Evolutionary conservation across 1,139 yeast genomes (phyloP), one percentile per base, ranked within the genome.

Genomic region (Geotrichum australiense): DNA sequence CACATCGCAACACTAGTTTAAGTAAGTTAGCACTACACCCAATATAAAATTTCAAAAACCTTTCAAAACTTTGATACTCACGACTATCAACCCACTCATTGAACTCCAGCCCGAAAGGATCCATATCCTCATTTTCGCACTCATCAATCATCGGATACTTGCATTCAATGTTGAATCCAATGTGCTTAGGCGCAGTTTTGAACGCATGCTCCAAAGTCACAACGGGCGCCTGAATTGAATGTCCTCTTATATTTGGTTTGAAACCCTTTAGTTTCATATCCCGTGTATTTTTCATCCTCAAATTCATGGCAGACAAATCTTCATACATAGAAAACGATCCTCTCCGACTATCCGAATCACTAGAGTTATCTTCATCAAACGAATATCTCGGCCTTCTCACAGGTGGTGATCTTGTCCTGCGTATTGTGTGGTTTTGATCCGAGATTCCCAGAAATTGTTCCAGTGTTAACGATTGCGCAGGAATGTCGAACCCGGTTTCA

Each of bases 81-180:
- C n/a, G n/a, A 24, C 26, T 35, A 48, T 63, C 96, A 27, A 86
- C 83, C 76, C 91, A 91, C 53, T 73, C 74, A 60, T 91, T 91
- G 65, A 87, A 69, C 53, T 89, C 96, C 46, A 83, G 74, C 2
- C 84, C 89, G 50, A 84, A 70, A 50, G 82, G 83, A 21, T 94
- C 95, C 78, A 89, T 81, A 50, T 82, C 86, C 58, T 91, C 97
- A 6, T 69, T 69, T 59, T 87, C 85, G 0, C 94, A 91, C 64
- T 91, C 97, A 59, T 86, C 94, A 45, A 86, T 70, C 94, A 91
- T 85, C 3, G 98, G 97, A 58, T 87, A 91, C 59, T 87, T 91
- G 63, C 94, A 78, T 61, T 91, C 98, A 49, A 91, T 86, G 57
- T 91, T 91, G 66, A 91, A 89, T 0, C 98, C 98, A 18, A 89